Percentiles rank a stretch among this genome's conserved stretches.
Evolutionary conservation across 139 green algal genomes (phyloP).

Genomic region (Limnomonas spitsbergensis): DNA sequence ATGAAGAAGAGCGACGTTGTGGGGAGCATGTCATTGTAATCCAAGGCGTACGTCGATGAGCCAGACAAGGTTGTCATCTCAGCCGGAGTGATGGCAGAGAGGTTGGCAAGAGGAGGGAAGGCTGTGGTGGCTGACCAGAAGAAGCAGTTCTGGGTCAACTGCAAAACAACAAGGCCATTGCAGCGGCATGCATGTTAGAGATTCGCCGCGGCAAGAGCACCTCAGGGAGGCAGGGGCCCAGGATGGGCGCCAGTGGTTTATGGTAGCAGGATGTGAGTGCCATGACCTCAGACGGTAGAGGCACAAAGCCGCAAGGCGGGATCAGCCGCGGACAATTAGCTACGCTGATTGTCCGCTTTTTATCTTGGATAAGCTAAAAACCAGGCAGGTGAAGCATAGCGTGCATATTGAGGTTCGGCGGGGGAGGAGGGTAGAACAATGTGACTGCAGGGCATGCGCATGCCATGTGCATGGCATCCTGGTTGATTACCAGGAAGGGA

Average conservation of each 20-base stretch:
- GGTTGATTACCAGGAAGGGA: too few relatives aligned
- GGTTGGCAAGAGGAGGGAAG: background rate
- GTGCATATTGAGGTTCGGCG: too few relatives aligned
- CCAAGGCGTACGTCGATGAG: slow-evolving; percentile 7
- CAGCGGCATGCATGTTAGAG: background rate
- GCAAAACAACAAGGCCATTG: background rate
- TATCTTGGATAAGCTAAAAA: too few relatives aligned
- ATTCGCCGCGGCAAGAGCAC: background rate
- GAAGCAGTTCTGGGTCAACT: slow-evolving; percentile 22
- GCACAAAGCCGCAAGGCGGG: too few relatives aligned
- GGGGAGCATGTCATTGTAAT: slow-evolving; percentile 25
- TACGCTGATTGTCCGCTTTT: too few relatives aligned
- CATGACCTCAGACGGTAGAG: too few relatives aligned
- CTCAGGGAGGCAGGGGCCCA: background rate
- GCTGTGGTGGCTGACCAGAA: background rate
- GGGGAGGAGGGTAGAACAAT: too few relatives aligned
- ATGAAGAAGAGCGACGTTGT: slow-evolving; percentile 28
- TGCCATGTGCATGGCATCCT: too few relatives aligned
- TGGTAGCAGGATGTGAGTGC: too few relatives aligned
- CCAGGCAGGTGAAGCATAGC: too few relatives aligned
- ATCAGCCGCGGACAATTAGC: too few relatives aligned
- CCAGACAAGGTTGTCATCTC: background rate
- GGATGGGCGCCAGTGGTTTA: background rate
- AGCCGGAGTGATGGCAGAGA: background rate
- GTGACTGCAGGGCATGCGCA: too few relatives aligned